Base-by-base conservation (phyloP, 2,329 filamentous ascomycete species). In the Aspergillus sp. region DNA sequence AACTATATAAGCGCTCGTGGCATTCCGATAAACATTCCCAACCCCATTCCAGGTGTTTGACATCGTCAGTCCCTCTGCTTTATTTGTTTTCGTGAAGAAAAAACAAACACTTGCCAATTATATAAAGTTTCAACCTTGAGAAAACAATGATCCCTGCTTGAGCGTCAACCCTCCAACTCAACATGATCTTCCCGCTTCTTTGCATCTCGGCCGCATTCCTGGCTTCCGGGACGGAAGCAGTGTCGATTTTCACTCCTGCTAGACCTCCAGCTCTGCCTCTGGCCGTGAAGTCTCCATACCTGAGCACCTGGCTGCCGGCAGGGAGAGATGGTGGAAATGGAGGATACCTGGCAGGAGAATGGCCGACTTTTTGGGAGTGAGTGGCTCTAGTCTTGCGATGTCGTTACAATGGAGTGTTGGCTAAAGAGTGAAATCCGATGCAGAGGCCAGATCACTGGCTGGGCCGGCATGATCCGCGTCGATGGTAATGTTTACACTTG, bases 271-370 rank as follows among this genome's bases (percentile, higher is more conserved):
- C 89, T 1, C 80, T 90, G 29, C 90, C 90, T 12, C 75, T 94
- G 36, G 89, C 89, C 49, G 90, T 93, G 49, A 87, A 85, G 62
- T 89, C 87, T 10, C 90, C 90, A 0, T 94, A 93, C 66, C 75
- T 93, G 16, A 91, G 85, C 70, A 84, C 86, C 14, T 91, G 89
- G 88, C 80, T 89, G 47, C 76, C 84, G 58, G 86, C 82, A 10
- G 87, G 87, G 1, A 84, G 78, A 29, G 81, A 86, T 70, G 85
- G 83, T 22, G 83, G 84, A 10, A 85, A 88, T 68, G 86, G 87
- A 36, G 88, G 87, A 1, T 84, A 88, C 60, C 80, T 92, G 31
- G 84, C 89, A 0, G 88, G 89, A 2, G 75, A 86, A 69, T 92
- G 88, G 88, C 84, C 88, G 1, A 80, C 78, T 1, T 90, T 90